Conservation (phyloP, 371 early-diverging fungal species). For the Sporodiniella umbellata region DNA sequence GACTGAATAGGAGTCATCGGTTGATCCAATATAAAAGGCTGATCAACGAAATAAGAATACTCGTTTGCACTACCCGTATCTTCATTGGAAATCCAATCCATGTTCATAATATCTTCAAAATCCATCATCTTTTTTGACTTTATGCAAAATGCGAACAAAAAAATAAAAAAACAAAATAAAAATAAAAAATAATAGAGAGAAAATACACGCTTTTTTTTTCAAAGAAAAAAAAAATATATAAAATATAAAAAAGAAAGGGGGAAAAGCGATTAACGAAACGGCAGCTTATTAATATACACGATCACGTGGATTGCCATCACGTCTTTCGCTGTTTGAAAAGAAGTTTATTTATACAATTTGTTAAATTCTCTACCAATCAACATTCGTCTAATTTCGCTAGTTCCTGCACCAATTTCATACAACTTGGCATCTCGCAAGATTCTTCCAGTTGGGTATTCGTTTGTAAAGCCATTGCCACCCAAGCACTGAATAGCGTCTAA, state of each 20-base stretch:
- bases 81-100: constrained; percentile 36
- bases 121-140: constrained; percentile 32
- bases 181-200: constrained; percentile 6
- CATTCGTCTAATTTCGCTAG: constrained; percentile 97
- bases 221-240: too few species aligned
- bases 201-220: background rate
- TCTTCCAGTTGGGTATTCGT: constrained; percentile 93
- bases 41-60: constrained; percentile 13
- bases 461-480: constrained; percentile 96
- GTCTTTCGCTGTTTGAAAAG: background rate
- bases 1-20: constrained; percentile 11
- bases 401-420: constrained; percentile 98
- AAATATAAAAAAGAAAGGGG: too few species aligned
- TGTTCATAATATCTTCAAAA: constrained; percentile 49
- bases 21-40: constrained; percentile 14
- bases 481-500: constrained; percentile 95
- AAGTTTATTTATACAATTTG: constrained; percentile 42
- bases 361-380: constrained; percentile 84
- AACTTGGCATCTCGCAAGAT: constrained; percentile 94
- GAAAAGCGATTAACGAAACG: background rate
- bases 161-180: constrained; percentile 6
- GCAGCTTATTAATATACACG: background rate
- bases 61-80: constrained; percentile 3
- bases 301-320: constrained; percentile 1
- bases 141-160: too few species aligned